phyloP scores from a whole-genome alignment of 1,284 basidiomycete genomes.

The Coriolopsis trogii region DNA sequence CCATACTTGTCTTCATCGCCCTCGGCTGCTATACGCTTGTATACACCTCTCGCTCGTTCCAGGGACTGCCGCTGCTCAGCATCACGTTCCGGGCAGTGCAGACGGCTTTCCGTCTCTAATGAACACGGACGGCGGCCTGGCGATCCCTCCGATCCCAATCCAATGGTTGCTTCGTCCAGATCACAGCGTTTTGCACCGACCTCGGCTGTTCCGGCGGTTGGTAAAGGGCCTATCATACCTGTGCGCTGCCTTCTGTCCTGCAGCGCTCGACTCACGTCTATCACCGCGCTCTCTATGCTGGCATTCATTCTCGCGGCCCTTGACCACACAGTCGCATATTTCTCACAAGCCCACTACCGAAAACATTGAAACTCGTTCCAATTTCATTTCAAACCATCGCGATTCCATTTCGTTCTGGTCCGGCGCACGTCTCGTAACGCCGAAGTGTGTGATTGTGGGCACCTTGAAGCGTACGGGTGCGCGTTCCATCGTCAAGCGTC shows the following conservation, averaged over 20 bases:
- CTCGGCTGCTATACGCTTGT: background rate
- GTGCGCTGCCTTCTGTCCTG: background rate
- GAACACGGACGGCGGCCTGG: constrained; percentile 3
- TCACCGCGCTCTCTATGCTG: background rate
- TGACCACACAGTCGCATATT: background rate
- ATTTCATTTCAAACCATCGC: background rate
- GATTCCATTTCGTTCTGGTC: background rate
- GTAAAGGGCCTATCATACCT: background rate
- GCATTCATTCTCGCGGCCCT: background rate
- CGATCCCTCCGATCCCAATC: background rate
- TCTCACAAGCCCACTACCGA: background rate
- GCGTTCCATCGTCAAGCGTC: background rate
- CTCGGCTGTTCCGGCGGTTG: background rate
- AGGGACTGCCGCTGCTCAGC: constrained; percentile 1
- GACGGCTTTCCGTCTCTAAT: constrained; percentile 6
- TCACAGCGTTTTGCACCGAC: background rate
- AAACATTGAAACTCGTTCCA: background rate
- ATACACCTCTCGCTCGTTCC: background rate
- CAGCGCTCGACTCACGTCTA: background rate
- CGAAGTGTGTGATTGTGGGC: background rate
- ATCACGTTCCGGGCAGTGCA: constrained; percentile 3
- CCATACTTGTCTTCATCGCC: background rate
- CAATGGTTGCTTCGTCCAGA: background rate
- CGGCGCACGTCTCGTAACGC: background rate
- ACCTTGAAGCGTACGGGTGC: background rate